phyloP scores from a whole-genome alignment of 139 green algal species.

The Ostreobium quekettii region DNA sequence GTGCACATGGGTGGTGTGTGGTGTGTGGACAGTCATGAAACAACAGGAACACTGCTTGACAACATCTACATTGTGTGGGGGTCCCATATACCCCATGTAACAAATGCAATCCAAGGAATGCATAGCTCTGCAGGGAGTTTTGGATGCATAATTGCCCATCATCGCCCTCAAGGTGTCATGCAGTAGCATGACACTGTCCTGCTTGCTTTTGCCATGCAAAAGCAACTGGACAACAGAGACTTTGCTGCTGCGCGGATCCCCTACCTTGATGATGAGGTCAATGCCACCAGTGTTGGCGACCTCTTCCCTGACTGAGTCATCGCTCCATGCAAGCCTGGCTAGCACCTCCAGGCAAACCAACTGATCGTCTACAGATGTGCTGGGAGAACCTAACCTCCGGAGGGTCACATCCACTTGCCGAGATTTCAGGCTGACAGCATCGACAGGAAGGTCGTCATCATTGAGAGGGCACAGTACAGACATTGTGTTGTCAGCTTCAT shows the following conservation, averaged over 20 bases:
- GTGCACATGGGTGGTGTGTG: too few relatives aligned
- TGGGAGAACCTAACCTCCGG: constrained; percentile 5
- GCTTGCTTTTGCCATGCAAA: too few relatives aligned
- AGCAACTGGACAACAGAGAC: background rate
- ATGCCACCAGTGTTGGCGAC: constrained; percentile 17
- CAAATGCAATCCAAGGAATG: too few relatives aligned
- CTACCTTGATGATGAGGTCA: constrained; percentile 6
- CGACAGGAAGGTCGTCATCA: constrained; percentile 50
- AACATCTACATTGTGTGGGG: too few relatives aligned
- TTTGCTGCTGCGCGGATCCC: constrained; percentile 1
- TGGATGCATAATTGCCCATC: too few relatives aligned
- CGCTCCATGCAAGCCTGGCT: constrained; percentile 47
- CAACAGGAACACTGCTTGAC: too few relatives aligned
- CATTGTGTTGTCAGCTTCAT: constrained; percentile 35
- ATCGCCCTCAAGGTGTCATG: too few relatives aligned
- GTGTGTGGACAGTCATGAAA: too few relatives aligned
- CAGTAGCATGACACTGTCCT: too few relatives aligned
- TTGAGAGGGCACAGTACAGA: constrained; percentile 44
- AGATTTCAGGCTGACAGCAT: constrained; percentile 41
- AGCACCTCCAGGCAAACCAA: constrained; percentile 42
- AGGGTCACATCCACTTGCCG: constrained; percentile 38
- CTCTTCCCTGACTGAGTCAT: constrained; percentile 39
- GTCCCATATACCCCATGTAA: too few relatives aligned
- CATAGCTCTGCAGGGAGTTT: too few relatives aligned
- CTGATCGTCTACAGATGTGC: constrained; percentile 10